Base-by-base conservation (phyloP, 768 basidiomycete species). In the Gloeostereum incarnatum region DNA sequence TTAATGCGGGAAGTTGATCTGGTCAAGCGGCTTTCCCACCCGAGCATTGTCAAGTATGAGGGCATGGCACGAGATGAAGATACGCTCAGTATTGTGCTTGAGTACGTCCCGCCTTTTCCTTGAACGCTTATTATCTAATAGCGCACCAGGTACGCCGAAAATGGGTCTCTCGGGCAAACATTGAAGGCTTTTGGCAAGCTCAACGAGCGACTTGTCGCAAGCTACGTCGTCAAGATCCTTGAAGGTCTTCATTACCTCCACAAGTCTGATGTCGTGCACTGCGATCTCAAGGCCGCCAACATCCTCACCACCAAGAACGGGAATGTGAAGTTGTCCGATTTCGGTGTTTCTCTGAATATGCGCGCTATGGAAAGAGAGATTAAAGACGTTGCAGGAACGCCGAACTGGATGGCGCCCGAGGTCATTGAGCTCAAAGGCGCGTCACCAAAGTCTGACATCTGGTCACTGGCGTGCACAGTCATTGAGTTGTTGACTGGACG, bases 331-430 rank as follows among this genome's bases (percentile, higher is more conserved):
- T 74, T 99, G 3, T 86, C 91, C 6, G 94, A 99, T 58, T 97
- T 99, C 57, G 94, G 94, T 32, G 94, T 98, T 10, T 97, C 93
- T 17, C 79, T 98, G 44, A 96, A 94, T 57, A 72, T 97, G 50
- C 79, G 88, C 33, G 91, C 91, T 1, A 79, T 98, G 73, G 84
- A 83, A 49, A 71, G 76, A 18, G 84, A 88, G 52, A 81, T 77
- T 48, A 81, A 86, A 54, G 86, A 85, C 49, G 84, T 90, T 19
- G 82, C 86, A 6, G 94, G 94, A 7, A 99, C 94, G 7, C 94
- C 94, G 10, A 94, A 97, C 52, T 99, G 94, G 94, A 98, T 99
- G 92, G 93, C 93, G 8, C 94, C 94, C 2, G 94, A 99, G 59
- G 88, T 97, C 36, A 98, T 99, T 45, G 83, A 91, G 55, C 73